Conservation (phyloP, 1,139 yeast genomes). For the Geotrichum fermentans region DNA sequence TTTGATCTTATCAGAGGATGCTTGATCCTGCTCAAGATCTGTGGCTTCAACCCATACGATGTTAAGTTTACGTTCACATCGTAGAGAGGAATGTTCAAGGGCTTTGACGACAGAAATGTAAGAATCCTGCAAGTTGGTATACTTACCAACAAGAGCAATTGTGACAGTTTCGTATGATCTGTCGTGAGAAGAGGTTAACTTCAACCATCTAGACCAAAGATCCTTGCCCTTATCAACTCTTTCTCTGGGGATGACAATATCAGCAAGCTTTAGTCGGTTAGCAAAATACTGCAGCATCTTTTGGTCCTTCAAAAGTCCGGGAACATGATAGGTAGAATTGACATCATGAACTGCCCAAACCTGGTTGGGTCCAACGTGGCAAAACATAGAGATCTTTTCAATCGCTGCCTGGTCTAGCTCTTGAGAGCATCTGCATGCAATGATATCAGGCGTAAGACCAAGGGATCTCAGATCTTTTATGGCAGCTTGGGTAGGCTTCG, state of each 20-base stretch:
- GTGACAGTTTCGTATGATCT: slow-evolving; percentile 79
- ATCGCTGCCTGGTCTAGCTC: slow-evolving; percentile 76
- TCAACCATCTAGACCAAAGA: slow-evolving; percentile 73
- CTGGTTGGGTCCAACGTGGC: slow-evolving; percentile 97
- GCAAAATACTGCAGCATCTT: slow-evolving; percentile 70
- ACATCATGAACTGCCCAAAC: slow-evolving; percentile 97
- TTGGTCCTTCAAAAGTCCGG: slow-evolving; percentile 83
- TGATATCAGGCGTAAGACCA: slow-evolving; percentile 93
- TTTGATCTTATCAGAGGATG: slow-evolving; percentile 58
- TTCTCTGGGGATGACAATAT: slow-evolving; percentile 48
- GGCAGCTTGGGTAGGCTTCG: slow-evolving; percentile 99
- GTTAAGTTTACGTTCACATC: slow-evolving; percentile 74
- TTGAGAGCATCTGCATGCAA: slow-evolving; percentile 94
- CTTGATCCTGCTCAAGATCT: slow-evolving; percentile 73
- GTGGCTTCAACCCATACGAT: slow-evolving; percentile 96
- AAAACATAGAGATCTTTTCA: slow-evolving; percentile 96
- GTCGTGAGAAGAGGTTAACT: slow-evolving; percentile 72
- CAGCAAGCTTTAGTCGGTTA: slow-evolving; percentile 59
- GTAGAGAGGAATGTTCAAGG: slow-evolving; percentile 91
- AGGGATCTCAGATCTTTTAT: slow-evolving; percentile 91
- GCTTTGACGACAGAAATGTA: slow-evolving; percentile 93
- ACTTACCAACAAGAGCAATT: slow-evolving; percentile 95
- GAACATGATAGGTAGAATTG: slow-evolving; percentile 95
- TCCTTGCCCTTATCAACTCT: slow-evolving; percentile 61
- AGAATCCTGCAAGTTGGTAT: slow-evolving; percentile 91